These are phyloP conservation scores for Jatropha curcas DNA, from an alignment of 345 rosid species.

Conservation along the genomic window DNA sequence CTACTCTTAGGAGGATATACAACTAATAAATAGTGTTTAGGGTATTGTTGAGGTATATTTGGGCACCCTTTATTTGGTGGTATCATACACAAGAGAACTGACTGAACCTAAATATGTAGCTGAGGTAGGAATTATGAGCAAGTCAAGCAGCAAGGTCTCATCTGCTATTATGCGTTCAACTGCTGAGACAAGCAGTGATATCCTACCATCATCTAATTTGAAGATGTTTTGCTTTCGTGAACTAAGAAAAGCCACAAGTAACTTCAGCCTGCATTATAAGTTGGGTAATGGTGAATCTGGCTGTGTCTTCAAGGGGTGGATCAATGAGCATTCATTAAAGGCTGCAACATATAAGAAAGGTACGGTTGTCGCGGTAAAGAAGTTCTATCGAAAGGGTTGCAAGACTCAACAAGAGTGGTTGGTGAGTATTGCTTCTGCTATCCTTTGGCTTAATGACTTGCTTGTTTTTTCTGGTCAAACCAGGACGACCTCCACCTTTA, in stretches of 20 bases:
- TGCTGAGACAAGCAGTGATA: conserved; percentile 21
- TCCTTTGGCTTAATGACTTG: neutral
- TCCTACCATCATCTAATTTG: conserved; percentile 23
- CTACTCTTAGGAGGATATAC: too few relatives aligned
- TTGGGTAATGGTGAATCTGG: conserved; percentile 31
- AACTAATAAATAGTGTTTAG: too few relatives aligned
- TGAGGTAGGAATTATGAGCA: conserved; percentile 33
- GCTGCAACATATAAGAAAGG: conserved; percentile 25
- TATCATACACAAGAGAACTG: too few relatives aligned
- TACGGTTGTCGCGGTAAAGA: conserved; percentile 23
- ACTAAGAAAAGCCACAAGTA: conserved; percentile 26
- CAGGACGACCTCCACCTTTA: too few relatives aligned
- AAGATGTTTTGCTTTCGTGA: conserved; percentile 28
- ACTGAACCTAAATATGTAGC: neutral
- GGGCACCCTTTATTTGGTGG: too few relatives aligned
- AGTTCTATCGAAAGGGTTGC: conserved; percentile 22
- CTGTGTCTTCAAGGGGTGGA: conserved; percentile 33
- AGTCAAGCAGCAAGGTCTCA: conserved; percentile 24
- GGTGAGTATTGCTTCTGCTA: conserved; percentile 17
- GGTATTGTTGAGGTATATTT: too few relatives aligned
- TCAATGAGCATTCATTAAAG: conserved; percentile 25
- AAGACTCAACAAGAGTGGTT: conserved; percentile 34
- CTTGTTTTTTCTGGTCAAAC: too few relatives aligned
- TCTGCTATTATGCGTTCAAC: conserved; percentile 18
- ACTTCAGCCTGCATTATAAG: conserved; percentile 23